Percentiles rank a stretch among this genome's conserved stretches.
Conservation (phyloP, 2,329 filamentous ascomycete species). For the Saccharata proteae region DNA sequence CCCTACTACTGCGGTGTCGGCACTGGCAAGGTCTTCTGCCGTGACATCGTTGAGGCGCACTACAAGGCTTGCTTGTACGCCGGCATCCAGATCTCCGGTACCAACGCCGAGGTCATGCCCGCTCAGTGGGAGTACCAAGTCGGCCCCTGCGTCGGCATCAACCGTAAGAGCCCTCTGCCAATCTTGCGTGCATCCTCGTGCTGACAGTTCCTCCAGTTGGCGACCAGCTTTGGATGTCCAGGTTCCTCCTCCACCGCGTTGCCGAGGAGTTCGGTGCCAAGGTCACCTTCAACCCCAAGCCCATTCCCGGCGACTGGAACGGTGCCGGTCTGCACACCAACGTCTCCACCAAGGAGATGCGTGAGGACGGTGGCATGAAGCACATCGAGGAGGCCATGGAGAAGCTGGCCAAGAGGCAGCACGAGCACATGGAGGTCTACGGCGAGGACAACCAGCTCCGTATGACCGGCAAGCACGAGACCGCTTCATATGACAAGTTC, state of each 20-base stretch:
- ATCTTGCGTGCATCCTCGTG: not conserved
- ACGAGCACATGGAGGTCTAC: conserved; percentile 68
- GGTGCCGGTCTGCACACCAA: conserved; percentile 88
- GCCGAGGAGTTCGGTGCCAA: conserved; percentile 94
- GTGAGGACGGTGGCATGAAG: conserved; percentile 88
- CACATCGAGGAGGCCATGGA: conserved; percentile 68
- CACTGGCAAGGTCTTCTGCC: conserved; percentile 91
- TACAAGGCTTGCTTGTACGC: conserved; percentile 85
- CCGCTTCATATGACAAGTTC: conserved; percentile 86
- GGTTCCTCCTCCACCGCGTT: conserved; percentile 79
- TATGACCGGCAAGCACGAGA: conserved; percentile 90
- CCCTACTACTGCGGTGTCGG: conserved; percentile 98
- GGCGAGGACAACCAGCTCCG: conserved; percentile 92
- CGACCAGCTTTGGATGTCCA: conserved; percentile 91
- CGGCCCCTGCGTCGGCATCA: conserved; percentile 76
- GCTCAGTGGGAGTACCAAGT: conserved; percentile 98
- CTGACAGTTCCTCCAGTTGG: conserved; percentile 48
- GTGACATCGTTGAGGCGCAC: conserved; percentile 93
- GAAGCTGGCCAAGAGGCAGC: conserved; percentile 38
- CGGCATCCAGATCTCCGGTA: conserved; percentile 87
- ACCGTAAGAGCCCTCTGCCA: conserved; percentile 41
- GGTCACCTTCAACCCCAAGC: conserved; percentile 93
- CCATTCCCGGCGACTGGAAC: conserved; percentile 93
- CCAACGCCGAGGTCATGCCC: conserved; percentile 98
- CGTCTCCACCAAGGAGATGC: conserved; percentile 84